A percentile compares a stretch with the other conserved stretches of the same genome.
These are phyloP conservation scores for Smittium culicis DNA, from an alignment of 371 early-diverging fungal genomes.

Conservation along the genomic window DNA sequence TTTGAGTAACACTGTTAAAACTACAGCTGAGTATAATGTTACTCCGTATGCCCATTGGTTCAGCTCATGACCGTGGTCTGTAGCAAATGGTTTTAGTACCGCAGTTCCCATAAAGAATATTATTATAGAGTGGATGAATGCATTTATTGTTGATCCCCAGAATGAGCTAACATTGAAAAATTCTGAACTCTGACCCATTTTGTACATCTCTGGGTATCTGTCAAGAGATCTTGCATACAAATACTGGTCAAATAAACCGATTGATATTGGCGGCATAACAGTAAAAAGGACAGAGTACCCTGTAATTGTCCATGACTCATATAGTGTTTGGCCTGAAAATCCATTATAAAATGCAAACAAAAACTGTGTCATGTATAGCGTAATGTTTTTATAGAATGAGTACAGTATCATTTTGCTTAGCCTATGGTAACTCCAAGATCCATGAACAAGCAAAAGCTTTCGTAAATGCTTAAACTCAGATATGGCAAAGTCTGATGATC, in stretches of 20 bases:
- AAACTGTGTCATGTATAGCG: conserved; percentile 92
- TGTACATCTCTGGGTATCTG: conserved; percentile 92
- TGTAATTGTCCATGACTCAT: conserved; percentile 88
- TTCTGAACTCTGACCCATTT: conserved; percentile 73
- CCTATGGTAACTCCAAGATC: conserved; percentile 85
- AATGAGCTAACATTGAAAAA: conserved; percentile 86
- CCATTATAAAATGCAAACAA: conserved; percentile 87
- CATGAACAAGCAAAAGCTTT: conserved; percentile 82
- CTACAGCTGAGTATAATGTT: conserved; percentile 59
- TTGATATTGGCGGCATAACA: conserved; percentile 69
- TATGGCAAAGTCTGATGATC: conserved; percentile 92
- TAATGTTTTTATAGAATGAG: conserved; percentile 94
- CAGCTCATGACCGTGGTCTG: conserved; percentile 44
- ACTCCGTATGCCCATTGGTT: conserved; percentile 71
- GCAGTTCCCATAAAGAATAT: conserved; percentile 46
- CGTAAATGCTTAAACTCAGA: conserved; percentile 82
- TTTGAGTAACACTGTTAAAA: conserved; percentile 67
- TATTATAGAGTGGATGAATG: conserved; percentile 79
- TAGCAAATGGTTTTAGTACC: conserved; percentile 45
- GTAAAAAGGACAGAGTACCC: conserved; percentile 84
- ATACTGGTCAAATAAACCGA: conserved; percentile 90
- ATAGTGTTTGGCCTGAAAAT: conserved; percentile 81
- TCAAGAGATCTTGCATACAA: conserved; percentile 83
- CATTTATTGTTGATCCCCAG: conserved; percentile 89
- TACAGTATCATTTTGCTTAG: conserved; percentile 72